Base-by-base conservation (phyloP, 108 stramenopile species). In the Aurantiochytrium sp. region DNA sequence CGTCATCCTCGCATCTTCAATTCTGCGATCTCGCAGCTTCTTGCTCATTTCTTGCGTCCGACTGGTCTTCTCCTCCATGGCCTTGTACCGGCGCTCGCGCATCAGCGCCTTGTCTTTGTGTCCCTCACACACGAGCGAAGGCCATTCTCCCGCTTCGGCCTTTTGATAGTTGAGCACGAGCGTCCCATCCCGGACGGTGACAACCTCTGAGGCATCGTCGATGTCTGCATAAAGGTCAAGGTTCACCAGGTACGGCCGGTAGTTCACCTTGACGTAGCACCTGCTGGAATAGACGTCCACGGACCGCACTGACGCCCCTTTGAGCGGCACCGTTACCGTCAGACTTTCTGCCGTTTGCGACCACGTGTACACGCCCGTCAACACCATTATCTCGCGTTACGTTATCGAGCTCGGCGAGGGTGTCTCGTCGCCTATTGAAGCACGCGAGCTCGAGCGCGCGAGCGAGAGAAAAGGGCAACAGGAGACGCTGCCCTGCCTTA, bases 221-320 rank as follows among this genome's bases (percentile, higher is more conserved):
- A 93, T 89, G 71, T 25, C 91, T 28, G 89, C 91, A 87, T 92
- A 49, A 44, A 93, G 88, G 89, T 92, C 91, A 25, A 93, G 35
- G 44, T 93, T 92, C 19, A 93, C 51, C 14, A 93, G 90, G 58
- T 93, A 93, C 10, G 93, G 93, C 18, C 89, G 59, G 28, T 90
- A 93, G 87, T 92, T 92, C 18, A 93, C 89, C 90, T 93, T 93
- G 42, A 93, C 90, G 49, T 88, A 91, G 44, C 88, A 89, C n/a
- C 90, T 90, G 59, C 92, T 92, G 43, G 91, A 92, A 12, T 58
- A 71, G 1, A 91, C 59, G 76, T 91, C 90, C 58, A 91, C 90
- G 19, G 88, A 72, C 21, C 45, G 5, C n/a, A 29, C 53, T 5
- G 88, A 76, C 16, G 88, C 60, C 2, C 90, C 88, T 28, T 89